Evolutionary conservation across 2,329 filamentous ascomycete genomes (phyloP).

Genomic region (Hypoxylon sp.): DNA sequence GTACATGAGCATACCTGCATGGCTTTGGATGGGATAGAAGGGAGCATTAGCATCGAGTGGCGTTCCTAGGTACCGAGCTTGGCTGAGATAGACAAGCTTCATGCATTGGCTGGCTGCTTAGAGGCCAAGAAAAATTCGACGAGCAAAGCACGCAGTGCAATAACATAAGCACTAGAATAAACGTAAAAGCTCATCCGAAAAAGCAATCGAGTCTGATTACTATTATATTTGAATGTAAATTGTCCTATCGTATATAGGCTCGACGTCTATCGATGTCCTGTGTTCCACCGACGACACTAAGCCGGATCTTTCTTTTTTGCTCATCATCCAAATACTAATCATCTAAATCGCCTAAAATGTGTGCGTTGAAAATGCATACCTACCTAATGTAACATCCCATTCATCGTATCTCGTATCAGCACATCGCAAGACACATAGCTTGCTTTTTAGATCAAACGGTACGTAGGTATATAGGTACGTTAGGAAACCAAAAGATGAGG

Average conservation of each 20-base stretch:
- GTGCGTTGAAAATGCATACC: neutral
- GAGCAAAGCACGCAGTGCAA: neutral
- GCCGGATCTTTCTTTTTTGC: constrained; percentile 4
- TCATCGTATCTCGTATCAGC: constrained; percentile 9
- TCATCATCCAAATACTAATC: neutral
- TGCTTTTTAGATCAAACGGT: neutral
- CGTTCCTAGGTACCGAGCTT: constrained; percentile 3
- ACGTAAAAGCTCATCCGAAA: neutral
- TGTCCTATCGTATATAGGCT: neutral
- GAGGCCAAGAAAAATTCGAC: neutral
- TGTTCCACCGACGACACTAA: constrained; percentile 1
- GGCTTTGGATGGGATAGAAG: neutral
- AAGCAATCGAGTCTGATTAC: neutral
- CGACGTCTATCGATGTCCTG: constrained; percentile 2
- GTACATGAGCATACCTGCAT: constrained; percentile 11
- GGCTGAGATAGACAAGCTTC: neutral
- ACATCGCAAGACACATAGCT: neutral
- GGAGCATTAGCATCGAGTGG: neutral
- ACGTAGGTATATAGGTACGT: neutral
- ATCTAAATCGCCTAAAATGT: neutral
- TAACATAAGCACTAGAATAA: neutral
- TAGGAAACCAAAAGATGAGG: neutral
- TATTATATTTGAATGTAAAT: neutral
- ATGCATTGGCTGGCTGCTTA: neutral
- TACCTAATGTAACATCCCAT: neutral